A percentile compares a stretch with the other conserved stretches of the same genome.
These are phyloP conservation scores for Diplogelasinospora grovesii DNA, from an alignment of 495 filamentous ascomycete genomes.

Conservation along the genomic window DNA sequence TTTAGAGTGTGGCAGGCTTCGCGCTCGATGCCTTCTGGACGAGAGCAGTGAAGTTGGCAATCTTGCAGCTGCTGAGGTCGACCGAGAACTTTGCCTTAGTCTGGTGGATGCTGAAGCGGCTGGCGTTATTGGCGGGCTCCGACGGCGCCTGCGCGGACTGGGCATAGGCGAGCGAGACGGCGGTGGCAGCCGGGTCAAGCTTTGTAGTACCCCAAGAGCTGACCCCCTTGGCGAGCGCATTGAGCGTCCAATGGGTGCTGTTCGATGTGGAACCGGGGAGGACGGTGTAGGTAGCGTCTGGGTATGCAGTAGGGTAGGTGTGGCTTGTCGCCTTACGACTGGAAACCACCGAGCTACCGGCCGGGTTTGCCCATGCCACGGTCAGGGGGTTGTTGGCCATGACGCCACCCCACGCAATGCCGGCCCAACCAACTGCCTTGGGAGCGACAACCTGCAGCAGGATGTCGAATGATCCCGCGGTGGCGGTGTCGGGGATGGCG, in stretches of 20 bases:
- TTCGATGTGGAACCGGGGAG: slow-evolving; percentile 21
- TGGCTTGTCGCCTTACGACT: slow-evolving; percentile 24
- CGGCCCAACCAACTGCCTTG: slow-evolving; percentile 32
- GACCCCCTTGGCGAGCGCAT: slow-evolving; percentile 30
- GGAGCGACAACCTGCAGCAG: slow-evolving; percentile 32
- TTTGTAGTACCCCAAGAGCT: slow-evolving; percentile 26
- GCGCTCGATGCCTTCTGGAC: slow-evolving; percentile 17
- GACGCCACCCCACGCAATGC: slow-evolving; percentile 31
- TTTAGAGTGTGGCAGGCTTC: slow-evolving; percentile 2
- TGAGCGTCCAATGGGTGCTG: slow-evolving; percentile 34
- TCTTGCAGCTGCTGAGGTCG: slow-evolving; percentile 32
- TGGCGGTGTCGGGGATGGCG: slow-evolving; percentile 34
- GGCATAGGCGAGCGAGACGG: slow-evolving; percentile 34
- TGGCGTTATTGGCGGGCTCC: slow-evolving; percentile 25
- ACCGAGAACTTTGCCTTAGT: slow-evolving; percentile 27
- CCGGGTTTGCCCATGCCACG: slow-evolving; percentile 30
- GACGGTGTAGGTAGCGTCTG: slow-evolving; percentile 22
- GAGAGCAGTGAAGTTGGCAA: slow-evolving; percentile 30
- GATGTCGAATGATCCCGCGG: slow-evolving; percentile 25
- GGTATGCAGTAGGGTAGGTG: slow-evolving; percentile 18
- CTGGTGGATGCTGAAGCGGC: slow-evolving; percentile 36
- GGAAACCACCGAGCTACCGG: slow-evolving; percentile 20
- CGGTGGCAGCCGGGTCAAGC: slow-evolving; percentile 31
- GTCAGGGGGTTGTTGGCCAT: slow-evolving; percentile 38
- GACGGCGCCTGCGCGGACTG: slow-evolving; percentile 25